phyloP scores from a whole-genome alignment of 2,329 filamentous ascomycete species.

The Colletotrichum aenigma region DNA sequence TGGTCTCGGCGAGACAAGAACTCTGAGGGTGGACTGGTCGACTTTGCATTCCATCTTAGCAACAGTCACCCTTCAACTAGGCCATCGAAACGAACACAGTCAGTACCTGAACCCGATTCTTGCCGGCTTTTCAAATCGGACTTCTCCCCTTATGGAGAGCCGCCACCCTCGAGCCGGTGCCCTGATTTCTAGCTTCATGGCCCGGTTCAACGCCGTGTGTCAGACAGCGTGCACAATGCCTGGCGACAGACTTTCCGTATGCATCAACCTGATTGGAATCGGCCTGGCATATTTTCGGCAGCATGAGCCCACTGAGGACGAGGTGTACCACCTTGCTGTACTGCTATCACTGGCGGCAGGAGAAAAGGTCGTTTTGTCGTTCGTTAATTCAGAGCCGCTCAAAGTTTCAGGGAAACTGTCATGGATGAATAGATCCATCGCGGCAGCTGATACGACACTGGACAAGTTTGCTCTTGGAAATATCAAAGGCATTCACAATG shows the following conservation, averaged over 20 bases:
- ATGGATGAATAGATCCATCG: not conserved
- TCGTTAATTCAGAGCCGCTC: not conserved
- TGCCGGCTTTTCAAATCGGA: not conserved
- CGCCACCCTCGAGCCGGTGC: not conserved
- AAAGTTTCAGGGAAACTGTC: not conserved
- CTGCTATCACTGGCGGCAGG: not conserved
- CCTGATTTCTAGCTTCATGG: not conserved
- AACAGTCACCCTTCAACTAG: not conserved
- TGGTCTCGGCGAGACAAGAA: not conserved
- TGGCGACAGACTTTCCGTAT: not conserved
- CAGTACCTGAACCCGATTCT: not conserved
- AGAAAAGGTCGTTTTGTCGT: not conserved
- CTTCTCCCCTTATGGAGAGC: not conserved
- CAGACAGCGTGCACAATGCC: not conserved
- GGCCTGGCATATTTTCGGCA: not conserved
- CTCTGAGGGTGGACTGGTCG: not conserved
- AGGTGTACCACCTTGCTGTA: not conserved
- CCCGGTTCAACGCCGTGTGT: not conserved
- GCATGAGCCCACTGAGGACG: not conserved
- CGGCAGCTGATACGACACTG: not conserved
- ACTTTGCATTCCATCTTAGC: not conserved
- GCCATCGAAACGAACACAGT: not conserved
- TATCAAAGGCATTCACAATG: not conserved
- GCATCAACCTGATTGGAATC: not conserved
- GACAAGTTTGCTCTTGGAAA: not conserved